Evolutionary conservation across 352 stramenopile species (phyloP).

Genomic region (Pythium guiyangense): DNA sequence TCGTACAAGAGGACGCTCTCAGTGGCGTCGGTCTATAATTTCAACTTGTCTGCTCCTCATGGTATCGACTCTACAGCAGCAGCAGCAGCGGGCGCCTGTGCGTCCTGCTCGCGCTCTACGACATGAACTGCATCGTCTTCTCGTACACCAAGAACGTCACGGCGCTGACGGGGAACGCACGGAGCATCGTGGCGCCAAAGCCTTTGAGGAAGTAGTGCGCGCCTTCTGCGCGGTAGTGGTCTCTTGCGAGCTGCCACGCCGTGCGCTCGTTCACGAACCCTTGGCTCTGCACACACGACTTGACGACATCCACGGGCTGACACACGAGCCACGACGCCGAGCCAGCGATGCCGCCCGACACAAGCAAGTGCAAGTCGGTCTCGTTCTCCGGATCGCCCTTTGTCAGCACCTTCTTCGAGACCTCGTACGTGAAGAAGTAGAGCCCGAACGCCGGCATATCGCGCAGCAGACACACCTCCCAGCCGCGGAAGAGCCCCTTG

Average conservation of each 20-base stretch:
- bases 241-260: slow-evolving; percentile 36
- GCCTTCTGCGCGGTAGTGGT: slow-evolving; percentile 48
- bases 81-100: too few species aligned
- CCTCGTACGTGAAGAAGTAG: slow-evolving; percentile 82
- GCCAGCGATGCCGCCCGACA: slow-evolving; percentile 68
- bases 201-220: slow-evolving; percentile 75
- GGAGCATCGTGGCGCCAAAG: slow-evolving; percentile 71
- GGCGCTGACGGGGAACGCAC: slow-evolving; percentile 79
- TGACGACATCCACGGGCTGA: slow-evolving; percentile 87
- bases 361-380: slow-evolving; percentile 62
- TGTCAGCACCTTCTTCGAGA: slow-evolving; percentile 53
- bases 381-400: slow-evolving; percentile 47
- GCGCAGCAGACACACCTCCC: slow-evolving; percentile 60
- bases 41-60: slow-evolving; percentile 3
- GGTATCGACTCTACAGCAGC: too few species aligned
- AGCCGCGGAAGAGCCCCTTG: slow-evolving; percentile 56
- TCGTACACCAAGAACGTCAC: slow-evolving; percentile 87
- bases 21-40: not conserved
- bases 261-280: slow-evolving; percentile 33
- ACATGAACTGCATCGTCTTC: slow-evolving; percentile 80
- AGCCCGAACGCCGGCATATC: slow-evolving; percentile 76
- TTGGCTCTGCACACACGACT: slow-evolving; percentile 87
- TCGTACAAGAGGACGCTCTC: too few species aligned
- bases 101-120: slow-evolving; percentile 12
- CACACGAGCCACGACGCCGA: slow-evolving; percentile 77